Percentiles rank a stretch among this genome's conserved stretches.
Evolutionary conservation across 176 grass and related monocot genomes (phyloP).

Genomic region (Saccharum officinarum): DNA sequence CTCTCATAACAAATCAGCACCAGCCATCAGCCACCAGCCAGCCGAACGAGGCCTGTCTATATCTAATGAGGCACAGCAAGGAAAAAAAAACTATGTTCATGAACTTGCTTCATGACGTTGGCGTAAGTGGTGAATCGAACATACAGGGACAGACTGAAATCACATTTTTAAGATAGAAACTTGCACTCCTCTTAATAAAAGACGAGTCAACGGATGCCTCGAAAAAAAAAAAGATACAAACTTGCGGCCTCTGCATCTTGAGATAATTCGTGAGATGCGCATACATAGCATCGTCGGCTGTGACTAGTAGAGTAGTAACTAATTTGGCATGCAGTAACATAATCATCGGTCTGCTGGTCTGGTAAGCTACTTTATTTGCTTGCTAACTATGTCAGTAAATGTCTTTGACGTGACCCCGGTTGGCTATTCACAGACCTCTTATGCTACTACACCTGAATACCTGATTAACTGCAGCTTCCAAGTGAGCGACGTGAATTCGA

Average conservation of each 20-base stretch:
- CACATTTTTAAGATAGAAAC: no score
- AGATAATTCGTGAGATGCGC: neutral
- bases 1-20: no score
- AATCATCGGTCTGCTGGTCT: neutral
- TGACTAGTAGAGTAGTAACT: neutral
- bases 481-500: neutral
- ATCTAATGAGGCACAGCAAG: no score
- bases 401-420: neutral
- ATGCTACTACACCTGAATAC: neutral
- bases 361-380: neutral
- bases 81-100: no score
- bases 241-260: neutral
- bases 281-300: neutral
- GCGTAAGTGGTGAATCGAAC: neutral
- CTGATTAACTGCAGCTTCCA: neutral
- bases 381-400: neutral
- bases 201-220: no score
- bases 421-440: neutral
- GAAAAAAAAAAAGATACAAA: neutral
- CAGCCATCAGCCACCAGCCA: no score
- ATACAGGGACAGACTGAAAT: neutral
- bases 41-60: no score
- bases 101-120: neutral
- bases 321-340: neutral
- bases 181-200: no score